Base-by-base conservation (phyloP, 148 eudicot genomes). In the Polygonum maritimum region DNA sequence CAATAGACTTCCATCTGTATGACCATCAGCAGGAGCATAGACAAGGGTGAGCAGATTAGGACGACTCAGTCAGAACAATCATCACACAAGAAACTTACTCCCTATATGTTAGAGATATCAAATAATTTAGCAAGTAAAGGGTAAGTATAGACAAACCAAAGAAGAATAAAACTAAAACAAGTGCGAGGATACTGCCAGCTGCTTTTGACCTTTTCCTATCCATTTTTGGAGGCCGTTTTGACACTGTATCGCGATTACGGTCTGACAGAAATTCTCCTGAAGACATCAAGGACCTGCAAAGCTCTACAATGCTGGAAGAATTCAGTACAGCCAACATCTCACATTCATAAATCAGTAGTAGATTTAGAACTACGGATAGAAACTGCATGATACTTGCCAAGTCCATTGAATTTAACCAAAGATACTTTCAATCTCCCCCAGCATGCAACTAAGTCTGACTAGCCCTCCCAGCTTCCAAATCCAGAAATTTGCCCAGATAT, bases 141-240 rank as follows among this genome's bases (percentile, higher is more conserved):
- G 31, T 26, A 10, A 38, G 44, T 67, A 67, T 15, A 35, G 15
- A 26, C 19, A 38, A 67, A 36, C 45, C 14, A 41, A 38, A 67
- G 44, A 19, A 35, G 45, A 15, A 69, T 51, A 26, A 36, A 7
- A 9, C 38, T 38, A 19, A 49, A 39, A 39, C n/a, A 62, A 52
- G 74, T 49, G 47, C 11, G 76, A 87, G 91, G 91, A 89, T 89
- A 91, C 96, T 77, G 72, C 83, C 82, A 69, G 78, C 78, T 76
- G 81, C 79, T 52, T 11, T 73, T 54, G 69, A 77, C 82, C 86
- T 91, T 74, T 89, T 91, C 57, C 85, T 83, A 80, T 83, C 92
- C 80, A 83, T 91, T 79, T 80, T 83, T 12, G 86, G 86, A 76
- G 88, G 88, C 81, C 85, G 87, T 74, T 82, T 85, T 33, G 79